phyloP scores from a whole-genome alignment of 257 asterid genomes.

The Voacanga thouarsii region DNA sequence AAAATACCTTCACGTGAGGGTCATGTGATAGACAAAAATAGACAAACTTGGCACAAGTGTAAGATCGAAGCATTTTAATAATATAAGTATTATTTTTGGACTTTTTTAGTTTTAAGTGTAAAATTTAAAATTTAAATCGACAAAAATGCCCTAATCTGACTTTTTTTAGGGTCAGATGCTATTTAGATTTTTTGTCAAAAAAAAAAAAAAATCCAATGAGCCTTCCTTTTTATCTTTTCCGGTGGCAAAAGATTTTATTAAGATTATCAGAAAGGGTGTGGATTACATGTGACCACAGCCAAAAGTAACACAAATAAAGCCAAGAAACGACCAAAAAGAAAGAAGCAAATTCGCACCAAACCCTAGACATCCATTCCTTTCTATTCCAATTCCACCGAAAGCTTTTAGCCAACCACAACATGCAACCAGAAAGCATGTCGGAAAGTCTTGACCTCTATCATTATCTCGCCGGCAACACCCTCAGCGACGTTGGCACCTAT shows the following conservation, averaged over 20 bases:
- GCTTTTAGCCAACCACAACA: slow-evolving; percentile 17
- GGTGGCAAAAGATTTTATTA: not conserved
- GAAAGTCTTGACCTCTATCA: slow-evolving; percentile 30
- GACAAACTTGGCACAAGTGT: too few species aligned
- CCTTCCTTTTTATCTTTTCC: not conserved
- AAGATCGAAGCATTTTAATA: too few species aligned
- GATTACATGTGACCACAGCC: slow-evolving; percentile 7
- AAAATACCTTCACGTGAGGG: too few species aligned
- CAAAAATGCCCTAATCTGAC: too few species aligned
- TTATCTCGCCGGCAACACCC: slow-evolving; percentile 24
- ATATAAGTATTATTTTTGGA: too few species aligned
- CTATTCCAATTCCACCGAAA: slow-evolving; percentile 17
- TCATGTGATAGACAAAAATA: too few species aligned
- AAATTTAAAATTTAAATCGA: too few species aligned
- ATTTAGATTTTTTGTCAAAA: not conserved
- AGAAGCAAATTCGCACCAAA: slow-evolving; percentile 4
- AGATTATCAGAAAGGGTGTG: not conserved
- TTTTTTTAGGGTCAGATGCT: too few species aligned
- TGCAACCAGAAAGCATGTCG: slow-evolving; percentile 53
- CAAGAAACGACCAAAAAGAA: slow-evolving; percentile 5
- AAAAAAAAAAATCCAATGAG: not conserved
- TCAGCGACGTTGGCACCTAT: not conserved
- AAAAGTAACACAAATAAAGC: not conserved
- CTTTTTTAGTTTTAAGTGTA: too few species aligned
- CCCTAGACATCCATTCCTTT: slow-evolving; percentile 14